A percentile compares a stretch with the other conserved stretches of the same genome.
phyloP scores from a whole-genome alignment of 106 monocot genomes.

The Dendrobium nobile region DNA sequence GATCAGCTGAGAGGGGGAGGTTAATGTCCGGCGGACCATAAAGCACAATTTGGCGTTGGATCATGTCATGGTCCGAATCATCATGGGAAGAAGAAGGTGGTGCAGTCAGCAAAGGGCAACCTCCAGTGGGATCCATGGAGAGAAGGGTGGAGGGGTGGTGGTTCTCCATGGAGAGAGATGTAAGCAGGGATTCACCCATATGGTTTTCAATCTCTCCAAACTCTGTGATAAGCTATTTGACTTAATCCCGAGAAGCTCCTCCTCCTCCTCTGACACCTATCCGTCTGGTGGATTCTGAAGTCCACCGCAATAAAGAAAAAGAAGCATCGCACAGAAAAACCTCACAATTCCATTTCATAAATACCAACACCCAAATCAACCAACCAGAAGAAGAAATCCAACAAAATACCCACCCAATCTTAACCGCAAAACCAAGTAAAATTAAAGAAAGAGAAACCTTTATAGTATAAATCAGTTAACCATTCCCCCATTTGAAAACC shows the following conservation, averaged over 20 bases:
- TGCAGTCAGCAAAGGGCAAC: neutral
- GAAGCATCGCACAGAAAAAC: slow-evolving; percentile 51
- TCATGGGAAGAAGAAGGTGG: slow-evolving; percentile 18
- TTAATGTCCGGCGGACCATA: slow-evolving; percentile 44
- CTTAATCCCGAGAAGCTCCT: slow-evolving; percentile 6
- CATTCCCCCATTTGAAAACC: neutral
- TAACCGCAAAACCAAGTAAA: slow-evolving; percentile 1
- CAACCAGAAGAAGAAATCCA: slow-evolving; percentile 1
- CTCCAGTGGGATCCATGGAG: slow-evolving; percentile 26
- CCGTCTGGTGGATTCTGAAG: slow-evolving; percentile 30
- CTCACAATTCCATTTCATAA: slow-evolving; percentile 44
- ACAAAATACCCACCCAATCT: neutral
- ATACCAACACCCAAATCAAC: slow-evolving; percentile 3
- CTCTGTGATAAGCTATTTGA: neutral
- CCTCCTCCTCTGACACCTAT: slow-evolving; percentile 13
- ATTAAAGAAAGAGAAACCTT: neutral
- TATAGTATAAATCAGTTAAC: neutral
- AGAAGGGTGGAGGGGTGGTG: slow-evolving; percentile 41
- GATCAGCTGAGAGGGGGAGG: slow-evolving; percentile 32
- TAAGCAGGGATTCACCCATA: slow-evolving; percentile 46
- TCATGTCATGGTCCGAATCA: slow-evolving; percentile 26
- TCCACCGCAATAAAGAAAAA: slow-evolving; percentile 42
- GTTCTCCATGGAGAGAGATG: slow-evolving; percentile 47
- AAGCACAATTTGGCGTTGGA: slow-evolving; percentile 19
- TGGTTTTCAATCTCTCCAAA: neutral